Conservation (phyloP, 257 asterid species). For the Capsicum pubescens region DNA sequence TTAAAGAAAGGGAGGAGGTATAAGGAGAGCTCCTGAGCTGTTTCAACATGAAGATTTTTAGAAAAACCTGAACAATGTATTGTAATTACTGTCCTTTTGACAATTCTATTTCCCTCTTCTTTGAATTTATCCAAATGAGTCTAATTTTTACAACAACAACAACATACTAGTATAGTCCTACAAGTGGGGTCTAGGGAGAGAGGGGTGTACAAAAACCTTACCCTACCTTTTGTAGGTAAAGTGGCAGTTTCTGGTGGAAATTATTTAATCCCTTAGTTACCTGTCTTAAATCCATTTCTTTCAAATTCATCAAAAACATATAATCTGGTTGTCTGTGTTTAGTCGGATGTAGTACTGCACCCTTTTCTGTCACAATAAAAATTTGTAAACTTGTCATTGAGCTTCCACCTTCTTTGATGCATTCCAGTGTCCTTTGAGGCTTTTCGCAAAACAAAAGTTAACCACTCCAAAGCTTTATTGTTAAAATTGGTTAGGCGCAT, state of each 20-base stretch:
- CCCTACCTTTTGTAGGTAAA: too few species aligned
- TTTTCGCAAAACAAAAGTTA: too few species aligned
- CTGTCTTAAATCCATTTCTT: background rate
- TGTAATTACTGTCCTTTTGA: background rate
- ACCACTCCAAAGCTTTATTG: too few species aligned
- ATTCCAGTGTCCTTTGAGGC: too few species aligned
- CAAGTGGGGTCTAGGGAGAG: too few species aligned
- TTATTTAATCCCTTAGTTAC: background rate
- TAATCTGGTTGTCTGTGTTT: background rate
- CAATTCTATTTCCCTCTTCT: background rate
- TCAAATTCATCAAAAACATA: background rate
- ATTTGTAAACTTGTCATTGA: too few species aligned
- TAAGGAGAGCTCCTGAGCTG: background rate
- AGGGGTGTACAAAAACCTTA: too few species aligned
- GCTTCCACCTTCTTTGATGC: too few species aligned
- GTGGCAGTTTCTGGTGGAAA: too few species aligned
- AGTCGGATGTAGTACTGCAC: background rate
- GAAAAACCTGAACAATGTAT: background rate
- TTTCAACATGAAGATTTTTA: background rate
- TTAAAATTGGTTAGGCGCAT: too few species aligned
- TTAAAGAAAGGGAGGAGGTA: background rate
- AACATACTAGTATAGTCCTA: too few species aligned
- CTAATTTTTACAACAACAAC: background rate
- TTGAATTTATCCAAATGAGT: background rate
- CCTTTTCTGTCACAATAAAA: background rate